Evolutionary conservation across 2,329 filamentous ascomycete species (phyloP).

Genomic region (Colletotrichum costaricense): DNA sequence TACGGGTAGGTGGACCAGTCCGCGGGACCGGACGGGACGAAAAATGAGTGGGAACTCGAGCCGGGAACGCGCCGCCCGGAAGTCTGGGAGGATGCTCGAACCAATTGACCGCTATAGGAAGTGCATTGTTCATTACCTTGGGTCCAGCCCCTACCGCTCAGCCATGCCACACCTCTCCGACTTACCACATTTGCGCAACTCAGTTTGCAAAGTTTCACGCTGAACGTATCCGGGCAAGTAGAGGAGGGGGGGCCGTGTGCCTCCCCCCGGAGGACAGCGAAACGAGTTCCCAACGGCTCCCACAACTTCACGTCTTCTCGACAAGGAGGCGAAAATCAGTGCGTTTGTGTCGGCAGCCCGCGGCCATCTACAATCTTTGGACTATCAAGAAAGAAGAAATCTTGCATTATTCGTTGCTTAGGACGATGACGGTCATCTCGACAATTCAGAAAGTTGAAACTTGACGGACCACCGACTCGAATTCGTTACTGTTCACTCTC

Average conservation of each 20-base stretch:
- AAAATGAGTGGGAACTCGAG: background rate
- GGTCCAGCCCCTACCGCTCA: background rate
- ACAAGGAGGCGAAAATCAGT: background rate
- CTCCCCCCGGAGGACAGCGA: too few relatives aligned
- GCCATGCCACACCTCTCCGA: background rate
- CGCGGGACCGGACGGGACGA: background rate
- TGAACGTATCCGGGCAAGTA: background rate
- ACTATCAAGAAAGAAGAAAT: too few relatives aligned
- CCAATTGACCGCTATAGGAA: background rate
- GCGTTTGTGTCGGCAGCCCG: background rate
- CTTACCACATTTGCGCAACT: background rate
- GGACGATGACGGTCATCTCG: constrained; percentile 6
- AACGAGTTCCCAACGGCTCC: too few relatives aligned
- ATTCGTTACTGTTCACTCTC: background rate
- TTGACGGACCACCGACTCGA: background rate
- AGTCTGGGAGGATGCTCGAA: background rate
- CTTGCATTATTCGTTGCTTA: background rate
- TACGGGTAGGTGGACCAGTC: background rate
- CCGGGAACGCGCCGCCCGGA: background rate
- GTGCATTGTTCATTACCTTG: background rate
- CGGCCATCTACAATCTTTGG: background rate
- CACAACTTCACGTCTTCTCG: too few relatives aligned
- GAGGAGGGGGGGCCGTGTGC: too few relatives aligned
- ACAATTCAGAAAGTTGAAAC: background rate
- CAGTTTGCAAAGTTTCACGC: background rate